These are phyloP conservation scores for Neurospora terricola DNA, from an alignment of 495 filamentous ascomycete genomes.

Conservation along the genomic window DNA sequence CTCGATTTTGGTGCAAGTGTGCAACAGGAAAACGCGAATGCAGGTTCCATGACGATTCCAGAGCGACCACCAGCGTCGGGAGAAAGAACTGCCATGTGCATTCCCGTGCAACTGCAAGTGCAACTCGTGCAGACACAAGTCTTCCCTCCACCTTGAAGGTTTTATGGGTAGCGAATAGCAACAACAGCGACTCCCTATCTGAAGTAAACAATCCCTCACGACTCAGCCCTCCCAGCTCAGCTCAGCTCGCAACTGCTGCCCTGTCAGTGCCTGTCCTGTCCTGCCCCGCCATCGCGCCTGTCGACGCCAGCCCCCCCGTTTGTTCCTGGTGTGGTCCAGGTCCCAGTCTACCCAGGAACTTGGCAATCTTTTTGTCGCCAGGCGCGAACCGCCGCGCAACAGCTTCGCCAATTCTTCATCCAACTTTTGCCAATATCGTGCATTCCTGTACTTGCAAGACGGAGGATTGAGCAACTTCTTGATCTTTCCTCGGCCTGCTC, in stretches of 20 bases:
- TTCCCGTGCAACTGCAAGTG: neutral
- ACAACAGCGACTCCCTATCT: neutral
- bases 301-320: neutral
- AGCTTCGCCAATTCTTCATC: neutral
- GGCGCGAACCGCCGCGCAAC: neutral
- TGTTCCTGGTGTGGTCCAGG: neutral
- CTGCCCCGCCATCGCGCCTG: neutral
- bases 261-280: neutral
- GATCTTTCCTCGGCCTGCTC: constrained; percentile 2
- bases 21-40: neutral
- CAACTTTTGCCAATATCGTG: neutral
- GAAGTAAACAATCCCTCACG: neutral
- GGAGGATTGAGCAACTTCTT: neutral
- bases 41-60: neutral
- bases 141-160: neutral
- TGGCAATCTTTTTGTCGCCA: neutral
- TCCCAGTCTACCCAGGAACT: neutral
- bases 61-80: neutral
- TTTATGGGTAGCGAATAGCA: neutral
- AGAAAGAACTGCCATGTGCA: neutral
- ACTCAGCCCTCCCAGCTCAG: neutral
- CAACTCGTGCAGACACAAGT: neutral
- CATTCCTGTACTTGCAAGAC: neutral
- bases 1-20: neutral
- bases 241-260: neutral